Conservation (phyloP, 2,329 filamentous ascomycete genomes). For the Berkeleyomyces rouxiae region DNA sequence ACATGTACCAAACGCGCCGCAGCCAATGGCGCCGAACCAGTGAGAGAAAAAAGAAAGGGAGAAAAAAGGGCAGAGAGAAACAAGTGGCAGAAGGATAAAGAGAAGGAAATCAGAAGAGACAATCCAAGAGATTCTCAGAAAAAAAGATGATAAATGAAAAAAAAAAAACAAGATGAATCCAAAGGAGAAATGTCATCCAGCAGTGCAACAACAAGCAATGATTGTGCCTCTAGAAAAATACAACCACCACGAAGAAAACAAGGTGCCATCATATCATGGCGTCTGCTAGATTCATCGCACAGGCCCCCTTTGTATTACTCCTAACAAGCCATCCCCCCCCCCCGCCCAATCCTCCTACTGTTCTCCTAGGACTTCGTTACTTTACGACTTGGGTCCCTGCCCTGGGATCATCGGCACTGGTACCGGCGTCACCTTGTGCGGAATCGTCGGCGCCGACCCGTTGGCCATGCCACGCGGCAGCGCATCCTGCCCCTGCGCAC, state of each 20-base stretch:
- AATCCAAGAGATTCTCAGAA: neutral
- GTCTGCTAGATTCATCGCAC: neutral
- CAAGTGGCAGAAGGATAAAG: neutral
- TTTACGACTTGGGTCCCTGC: neutral
- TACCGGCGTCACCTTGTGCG: constrained; percentile 28
- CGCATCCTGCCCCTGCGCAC: neutral
- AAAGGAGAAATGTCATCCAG: too few relatives aligned
- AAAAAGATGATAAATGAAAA: neutral
- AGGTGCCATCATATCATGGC: neutral
- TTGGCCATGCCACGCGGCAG: constrained; percentile 13
- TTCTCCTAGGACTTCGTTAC: neutral
- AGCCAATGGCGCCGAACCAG: neutral
- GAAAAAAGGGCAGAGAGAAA: neutral
- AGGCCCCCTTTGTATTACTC: neutral
- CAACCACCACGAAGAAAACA: too few relatives aligned
- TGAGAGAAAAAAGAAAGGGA: neutral
- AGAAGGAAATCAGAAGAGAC: neutral
- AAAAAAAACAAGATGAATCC: too few relatives aligned
- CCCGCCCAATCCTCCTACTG: neutral
- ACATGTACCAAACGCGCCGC: neutral
- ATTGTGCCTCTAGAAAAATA: too few relatives aligned
- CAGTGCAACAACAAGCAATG: too few relatives aligned
- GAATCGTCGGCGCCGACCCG: constrained; percentile 20
- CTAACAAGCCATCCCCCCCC: neutral
- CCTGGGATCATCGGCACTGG: constrained; percentile 26